Percentiles rank a stretch among this genome's conserved stretches.
phyloP scores from a whole-genome alignment of 495 filamentous ascomycete species.

The Penicillium atrosanguineum region DNA sequence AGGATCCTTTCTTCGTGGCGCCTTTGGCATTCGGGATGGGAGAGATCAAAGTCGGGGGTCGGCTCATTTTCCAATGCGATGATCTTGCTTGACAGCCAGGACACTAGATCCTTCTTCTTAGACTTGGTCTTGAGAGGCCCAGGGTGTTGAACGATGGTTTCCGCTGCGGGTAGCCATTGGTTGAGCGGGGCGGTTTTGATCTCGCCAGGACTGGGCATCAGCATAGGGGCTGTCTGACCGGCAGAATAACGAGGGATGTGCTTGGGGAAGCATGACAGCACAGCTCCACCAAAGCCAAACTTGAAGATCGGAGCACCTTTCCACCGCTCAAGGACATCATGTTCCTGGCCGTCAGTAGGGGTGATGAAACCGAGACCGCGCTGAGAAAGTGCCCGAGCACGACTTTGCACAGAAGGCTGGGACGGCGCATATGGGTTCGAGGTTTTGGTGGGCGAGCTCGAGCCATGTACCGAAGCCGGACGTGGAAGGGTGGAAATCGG shows the following conservation, averaged over 20 bases:
- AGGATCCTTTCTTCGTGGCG: constrained; percentile 77
- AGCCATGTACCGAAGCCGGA: constrained; percentile 66
- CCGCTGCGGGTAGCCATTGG: constrained; percentile 64
- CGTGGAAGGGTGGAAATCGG: constrained; percentile 56
- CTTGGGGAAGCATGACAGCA: constrained; percentile 84
- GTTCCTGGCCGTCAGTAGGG: constrained; percentile 77
- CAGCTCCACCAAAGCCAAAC: constrained; percentile 82
- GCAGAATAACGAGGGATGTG: constrained; percentile 83
- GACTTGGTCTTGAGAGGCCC: constrained; percentile 84
- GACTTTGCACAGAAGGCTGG: constrained; percentile 25
- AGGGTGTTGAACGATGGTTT: constrained; percentile 76
- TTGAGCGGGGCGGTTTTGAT: constrained; percentile 71
- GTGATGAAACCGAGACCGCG: constrained; percentile 49
- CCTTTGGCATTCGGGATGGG: constrained; percentile 56
- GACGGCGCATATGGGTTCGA: constrained; percentile 35
- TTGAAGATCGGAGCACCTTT: constrained; percentile 80
- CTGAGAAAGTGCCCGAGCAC: constrained; percentile 41
- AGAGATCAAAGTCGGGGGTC: constrained; percentile 47
- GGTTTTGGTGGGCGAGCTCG: constrained; percentile 47
- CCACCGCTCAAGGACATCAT: constrained; percentile 83
- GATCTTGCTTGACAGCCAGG: constrained; percentile 78
- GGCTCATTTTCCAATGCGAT: constrained; percentile 63
- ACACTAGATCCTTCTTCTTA: constrained; percentile 89
- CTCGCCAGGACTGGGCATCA: constrained; percentile 82
- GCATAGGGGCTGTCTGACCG: constrained; percentile 66